Evolutionary conservation across 176 grass and related monocot species (phyloP), one percentile per base, ranked within the genome.

Genomic region (Calamus simplicifolius): DNA sequence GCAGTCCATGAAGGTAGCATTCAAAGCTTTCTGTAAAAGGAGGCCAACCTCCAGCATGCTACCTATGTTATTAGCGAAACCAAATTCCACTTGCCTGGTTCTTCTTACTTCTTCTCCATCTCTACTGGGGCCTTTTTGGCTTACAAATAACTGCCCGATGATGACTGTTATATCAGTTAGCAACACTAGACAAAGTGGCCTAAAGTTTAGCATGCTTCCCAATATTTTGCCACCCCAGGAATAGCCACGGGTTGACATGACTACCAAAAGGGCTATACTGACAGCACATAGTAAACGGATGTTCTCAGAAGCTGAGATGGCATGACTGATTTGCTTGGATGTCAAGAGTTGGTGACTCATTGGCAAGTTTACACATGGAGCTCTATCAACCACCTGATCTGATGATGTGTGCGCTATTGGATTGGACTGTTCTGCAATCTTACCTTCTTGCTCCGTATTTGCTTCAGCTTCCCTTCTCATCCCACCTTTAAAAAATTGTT

Each of bases 141-240:
- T 56, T 70, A 48, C 63, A 70, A 85, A 75, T 77, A 88, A 51
- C 54, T 29, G 51, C 21, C 78, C 69, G 3, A 77, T 50, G 56
- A 88, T 72, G 21, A 97, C 58, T 28, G 78, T 76, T 38, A 81
- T 50, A 60, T 85, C 74, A 2, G 81, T 88, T 48, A 97, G 27
- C 18, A 97, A 74, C 16, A 85, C 77, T 60, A 97, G 71, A 25
- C 85, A 56, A 29, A 88, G 78, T 6, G 92, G 92, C 30, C 76
- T 75, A 19, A 75, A 75, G 13, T 69, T 62, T 6, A 85, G 60
- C 19, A 91, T 58, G 54, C 80, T 25, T 70, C 68, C 77, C 17
- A 66, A 70, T 59, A 82, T 65, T 27, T 15, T 65, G 2, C 78
- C 75, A 57, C 81, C 78, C 4, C 85, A 48, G 31, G 57, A 71